Conservation (phyloP, 1,284 basidiomycete genomes). For the Meira nashicola region DNA sequence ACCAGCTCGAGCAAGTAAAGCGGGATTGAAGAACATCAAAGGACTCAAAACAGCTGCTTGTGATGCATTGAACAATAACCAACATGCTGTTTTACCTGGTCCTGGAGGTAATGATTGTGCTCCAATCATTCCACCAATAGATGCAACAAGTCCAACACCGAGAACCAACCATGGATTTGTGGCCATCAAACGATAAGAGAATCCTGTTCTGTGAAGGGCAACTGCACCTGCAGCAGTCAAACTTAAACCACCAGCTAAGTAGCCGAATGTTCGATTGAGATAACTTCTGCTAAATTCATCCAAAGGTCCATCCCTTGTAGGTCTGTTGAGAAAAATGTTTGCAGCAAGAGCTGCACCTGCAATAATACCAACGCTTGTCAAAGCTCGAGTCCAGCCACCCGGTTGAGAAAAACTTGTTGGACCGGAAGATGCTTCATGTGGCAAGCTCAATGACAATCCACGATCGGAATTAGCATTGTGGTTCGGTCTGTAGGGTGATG, state of each 20-base stretch:
- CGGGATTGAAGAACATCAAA: conserved; percentile 78
- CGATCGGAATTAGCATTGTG: neutral
- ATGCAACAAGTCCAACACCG: conserved; percentile 66
- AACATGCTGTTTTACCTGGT: conserved; percentile 53
- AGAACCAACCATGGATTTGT: conserved; percentile 80
- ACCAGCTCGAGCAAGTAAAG: conserved; percentile 79
- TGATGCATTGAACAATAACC: conserved; percentile 69
- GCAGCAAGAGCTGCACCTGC: conserved; percentile 46
- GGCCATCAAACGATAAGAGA: conserved; percentile 73
- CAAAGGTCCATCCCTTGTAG: conserved; percentile 40
- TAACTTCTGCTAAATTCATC: conserved; percentile 54
- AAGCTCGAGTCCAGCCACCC: conserved; percentile 43
- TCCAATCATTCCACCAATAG: conserved; percentile 54
- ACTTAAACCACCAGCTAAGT: conserved; percentile 73
- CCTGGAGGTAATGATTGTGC: conserved; percentile 47
- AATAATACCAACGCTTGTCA: conserved; percentile 45
- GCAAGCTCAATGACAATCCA: conserved; percentile 11
- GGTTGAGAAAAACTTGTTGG: conserved; percentile 30
- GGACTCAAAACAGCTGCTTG: conserved; percentile 68
- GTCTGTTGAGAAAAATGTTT: conserved; percentile 50
- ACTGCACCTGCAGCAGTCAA: conserved; percentile 74
- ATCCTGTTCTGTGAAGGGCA: conserved; percentile 69
- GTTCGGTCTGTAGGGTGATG: conserved; percentile 8
- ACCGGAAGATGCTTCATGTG: conserved; percentile 34
- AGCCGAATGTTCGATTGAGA: conserved; percentile 77